Base-by-base conservation (phyloP, 2,329 filamentous ascomycete species). In the Claviceps sp. region DNA sequence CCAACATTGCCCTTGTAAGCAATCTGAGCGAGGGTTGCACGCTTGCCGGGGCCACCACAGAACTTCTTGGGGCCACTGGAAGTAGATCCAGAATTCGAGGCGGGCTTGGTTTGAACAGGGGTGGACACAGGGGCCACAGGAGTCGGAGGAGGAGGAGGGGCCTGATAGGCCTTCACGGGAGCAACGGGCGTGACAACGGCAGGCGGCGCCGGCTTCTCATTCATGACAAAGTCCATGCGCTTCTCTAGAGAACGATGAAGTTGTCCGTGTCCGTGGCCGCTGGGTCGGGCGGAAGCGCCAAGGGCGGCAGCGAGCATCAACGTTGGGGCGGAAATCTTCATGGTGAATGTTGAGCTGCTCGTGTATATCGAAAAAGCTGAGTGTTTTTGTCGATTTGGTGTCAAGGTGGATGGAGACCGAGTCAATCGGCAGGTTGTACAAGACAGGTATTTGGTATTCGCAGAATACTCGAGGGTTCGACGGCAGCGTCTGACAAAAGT, bases 1-100 rank as follows among this genome's bases (percentile, higher is more conserved):
- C 75, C 75, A 14, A 63, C 62, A 68, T 78, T 78, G 58, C 75
- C 75, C 4, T 57, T 60, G 64, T 73, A 73, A 52, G 65, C 64
- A 56, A 78, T 74, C 56, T 78, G 60, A 52, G 64, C 66, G 41
- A 58, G 16, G 52, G 73, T 73, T 57, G 76, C 68, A 57, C 74
- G 70, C 71, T 78, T 75, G 54, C 52, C 54, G 55, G 54, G 55
- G 59, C 67, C 65, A 56, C 54, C 55, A 61, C 68, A 71, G 64
- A 71, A 71, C 16, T 59, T 52, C 53, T 61, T 60, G 54, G 59
- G 62, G 39, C 34, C 48, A 16, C 19, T 22, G 24, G 42, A 26
- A 48, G 51, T 55, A 26, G 57, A 50, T 37, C 56, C 57, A 50
- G 58, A 42, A 54, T 56, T 48, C 50, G 56, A 48, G 19, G 50